Conservation (phyloP, 139 green algal genomes). For the Edaphochlamys debaryana region DNA sequence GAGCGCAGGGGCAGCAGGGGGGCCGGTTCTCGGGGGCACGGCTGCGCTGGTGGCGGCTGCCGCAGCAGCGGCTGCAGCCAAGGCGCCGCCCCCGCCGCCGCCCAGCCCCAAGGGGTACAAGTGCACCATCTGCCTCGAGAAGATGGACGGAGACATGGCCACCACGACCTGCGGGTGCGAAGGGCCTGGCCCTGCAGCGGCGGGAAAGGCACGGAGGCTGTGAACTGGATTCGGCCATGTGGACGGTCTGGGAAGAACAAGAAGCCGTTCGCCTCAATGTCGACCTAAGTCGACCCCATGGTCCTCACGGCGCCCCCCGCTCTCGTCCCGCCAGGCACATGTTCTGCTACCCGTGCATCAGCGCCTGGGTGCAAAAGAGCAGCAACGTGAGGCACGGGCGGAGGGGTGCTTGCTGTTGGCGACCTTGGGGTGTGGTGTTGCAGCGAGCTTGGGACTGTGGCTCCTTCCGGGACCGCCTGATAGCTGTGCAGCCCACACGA, state of each 20-base stretch:
- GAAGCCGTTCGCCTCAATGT: too few species aligned
- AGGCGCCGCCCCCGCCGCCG: background rate
- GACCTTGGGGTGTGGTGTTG: background rate
- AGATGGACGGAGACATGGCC: constrained; percentile 22
- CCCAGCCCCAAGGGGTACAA: constrained; percentile 35
- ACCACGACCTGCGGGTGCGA: constrained; percentile 33
- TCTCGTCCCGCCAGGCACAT: too few species aligned
- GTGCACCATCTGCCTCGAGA: constrained; percentile 30
- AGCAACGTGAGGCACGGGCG: background rate
- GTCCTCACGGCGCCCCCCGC: too few species aligned
- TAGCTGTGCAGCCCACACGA: too few species aligned
- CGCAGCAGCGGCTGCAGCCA: background rate
- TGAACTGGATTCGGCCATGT: too few species aligned
- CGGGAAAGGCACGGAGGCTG: too few species aligned
- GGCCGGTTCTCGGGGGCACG: background rate
- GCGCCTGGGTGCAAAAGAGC: constrained; percentile 27
- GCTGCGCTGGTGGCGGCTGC: background rate
- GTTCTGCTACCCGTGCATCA: constrained; percentile 37
- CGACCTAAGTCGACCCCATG: too few species aligned
- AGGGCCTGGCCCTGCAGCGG: too few species aligned
- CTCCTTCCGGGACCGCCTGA: too few species aligned
- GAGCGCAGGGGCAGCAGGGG: background rate
- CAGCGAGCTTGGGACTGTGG: too few species aligned
- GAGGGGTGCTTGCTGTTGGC: background rate
- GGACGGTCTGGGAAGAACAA: too few species aligned